A percentile compares a stretch with the other conserved stretches of the same genome.
phyloP scores from a whole-genome alignment of 306 rosid species.

The Lagenaria siceraria region DNA sequence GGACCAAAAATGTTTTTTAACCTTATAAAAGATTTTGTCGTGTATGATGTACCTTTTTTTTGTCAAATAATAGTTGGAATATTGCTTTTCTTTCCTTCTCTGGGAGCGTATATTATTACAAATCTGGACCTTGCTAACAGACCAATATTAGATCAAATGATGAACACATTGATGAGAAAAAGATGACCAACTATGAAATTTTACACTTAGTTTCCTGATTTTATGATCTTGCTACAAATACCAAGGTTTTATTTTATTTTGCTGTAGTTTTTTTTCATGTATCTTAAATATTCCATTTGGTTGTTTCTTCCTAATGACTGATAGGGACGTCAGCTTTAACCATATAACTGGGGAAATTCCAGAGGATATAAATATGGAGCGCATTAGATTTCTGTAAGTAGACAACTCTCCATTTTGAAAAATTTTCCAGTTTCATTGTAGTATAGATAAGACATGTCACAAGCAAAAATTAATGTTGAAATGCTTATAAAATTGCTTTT shows the following conservation, averaged over 20 bases:
- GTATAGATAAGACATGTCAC: neutral
- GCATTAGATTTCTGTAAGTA: slow-evolving; percentile 54
- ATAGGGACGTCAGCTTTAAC: slow-evolving; percentile 84
- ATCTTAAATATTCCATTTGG: neutral
- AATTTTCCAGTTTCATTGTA: neutral
- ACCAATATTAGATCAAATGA: neutral
- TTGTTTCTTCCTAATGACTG: neutral
- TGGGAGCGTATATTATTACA: neutral
- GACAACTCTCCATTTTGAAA: slow-evolving; percentile 1
- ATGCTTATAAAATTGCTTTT: neutral
- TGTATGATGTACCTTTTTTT: neutral
- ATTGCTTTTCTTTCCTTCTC: neutral
- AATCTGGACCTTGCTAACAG: neutral
- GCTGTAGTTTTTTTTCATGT: neutral
- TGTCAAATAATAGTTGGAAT: neutral
- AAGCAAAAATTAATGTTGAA: neutral
- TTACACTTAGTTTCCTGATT: neutral
- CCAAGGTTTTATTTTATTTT: neutral
- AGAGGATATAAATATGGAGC: slow-evolving; percentile 12
- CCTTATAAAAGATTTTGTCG: too few relatives aligned
- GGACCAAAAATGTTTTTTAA: neutral
- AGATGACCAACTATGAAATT: neutral
- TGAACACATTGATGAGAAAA: neutral
- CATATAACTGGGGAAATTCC: slow-evolving; percentile 72
- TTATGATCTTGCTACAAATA: neutral